These are phyloP conservation scores for Solanum sitiens DNA, from an alignment of 257 asterid genomes.

Conservation along the genomic window DNA sequence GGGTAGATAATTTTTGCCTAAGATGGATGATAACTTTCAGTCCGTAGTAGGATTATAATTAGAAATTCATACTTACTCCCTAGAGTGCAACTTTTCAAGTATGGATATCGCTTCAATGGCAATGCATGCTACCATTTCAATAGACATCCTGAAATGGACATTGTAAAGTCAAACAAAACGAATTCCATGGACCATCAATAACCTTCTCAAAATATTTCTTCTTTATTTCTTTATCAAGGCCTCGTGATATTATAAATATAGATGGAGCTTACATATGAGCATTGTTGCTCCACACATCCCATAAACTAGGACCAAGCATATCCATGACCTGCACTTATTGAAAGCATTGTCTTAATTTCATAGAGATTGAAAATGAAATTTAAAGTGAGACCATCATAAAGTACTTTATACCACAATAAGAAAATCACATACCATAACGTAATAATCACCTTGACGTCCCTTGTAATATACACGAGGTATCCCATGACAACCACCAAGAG, in stretches of 20 bases:
- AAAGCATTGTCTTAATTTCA: neutral
- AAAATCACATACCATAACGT: constrained; percentile 46
- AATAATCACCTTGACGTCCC: constrained; percentile 67
- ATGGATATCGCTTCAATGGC: constrained; percentile 93
- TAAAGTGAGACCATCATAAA: neutral
- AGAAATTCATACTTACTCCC: constrained; percentile 40
- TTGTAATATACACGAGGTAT: constrained; percentile 67
- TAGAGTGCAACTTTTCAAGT: constrained; percentile 75
- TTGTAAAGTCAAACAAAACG: neutral
- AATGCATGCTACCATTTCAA: constrained; percentile 86
- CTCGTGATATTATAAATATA: neutral
- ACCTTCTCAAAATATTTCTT: neutral
- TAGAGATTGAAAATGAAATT: neutral
- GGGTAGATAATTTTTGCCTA: neutral
- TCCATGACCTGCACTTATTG: constrained; percentile 77
- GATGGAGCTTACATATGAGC: constrained; percentile 45
- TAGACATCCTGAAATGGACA: constrained; percentile 55
- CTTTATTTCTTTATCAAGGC: neutral
- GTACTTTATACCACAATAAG: neutral
- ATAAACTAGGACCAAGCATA: constrained; percentile 89
- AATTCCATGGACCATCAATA: neutral
- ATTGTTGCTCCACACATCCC: constrained; percentile 79
- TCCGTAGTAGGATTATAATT: neutral
- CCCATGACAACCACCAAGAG: constrained; percentile 79
- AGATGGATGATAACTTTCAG: neutral